Evolutionary conservation across 768 basidiomycete genomes (phyloP).

Genomic region (Auricularia auricula-judae): DNA sequence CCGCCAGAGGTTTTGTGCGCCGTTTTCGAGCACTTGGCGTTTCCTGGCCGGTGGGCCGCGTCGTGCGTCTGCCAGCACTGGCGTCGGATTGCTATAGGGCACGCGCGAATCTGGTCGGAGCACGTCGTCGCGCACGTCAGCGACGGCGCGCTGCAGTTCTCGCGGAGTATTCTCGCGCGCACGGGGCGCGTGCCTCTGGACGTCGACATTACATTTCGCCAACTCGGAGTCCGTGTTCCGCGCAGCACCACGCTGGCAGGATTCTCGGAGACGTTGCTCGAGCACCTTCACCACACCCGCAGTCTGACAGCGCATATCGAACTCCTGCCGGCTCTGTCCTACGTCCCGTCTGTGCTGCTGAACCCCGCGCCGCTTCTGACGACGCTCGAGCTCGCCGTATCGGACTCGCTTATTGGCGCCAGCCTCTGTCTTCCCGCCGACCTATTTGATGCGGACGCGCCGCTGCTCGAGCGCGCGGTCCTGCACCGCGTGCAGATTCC

Average conservation of each 20-base stretch:
- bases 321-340: neutral
- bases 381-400: neutral
- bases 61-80: constrained; percentile 51
- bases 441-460: neutral
- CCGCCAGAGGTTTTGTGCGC: constrained; percentile 55
- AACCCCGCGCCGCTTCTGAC: neutral
- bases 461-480: neutral
- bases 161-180: neutral
- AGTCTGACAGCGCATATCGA: neutral
- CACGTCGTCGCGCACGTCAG: neutral
- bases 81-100: constrained; percentile 36
- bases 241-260: neutral
- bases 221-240: neutral
- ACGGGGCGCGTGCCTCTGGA: neutral
- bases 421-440: neutral
- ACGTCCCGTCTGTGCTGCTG: neutral
- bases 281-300: neutral
- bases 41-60: constrained; percentile 22
- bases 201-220: neutral
- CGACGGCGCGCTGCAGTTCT: neutral
- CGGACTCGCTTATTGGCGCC: neutral
- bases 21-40: constrained; percentile 43
- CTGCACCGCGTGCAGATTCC: neutral
- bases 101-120: constrained; percentile 47
- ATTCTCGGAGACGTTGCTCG: neutral